phyloP scores from a whole-genome alignment of 2,329 filamentous ascomycete genomes.

The Calonectria pseudoturangicola region DNA sequence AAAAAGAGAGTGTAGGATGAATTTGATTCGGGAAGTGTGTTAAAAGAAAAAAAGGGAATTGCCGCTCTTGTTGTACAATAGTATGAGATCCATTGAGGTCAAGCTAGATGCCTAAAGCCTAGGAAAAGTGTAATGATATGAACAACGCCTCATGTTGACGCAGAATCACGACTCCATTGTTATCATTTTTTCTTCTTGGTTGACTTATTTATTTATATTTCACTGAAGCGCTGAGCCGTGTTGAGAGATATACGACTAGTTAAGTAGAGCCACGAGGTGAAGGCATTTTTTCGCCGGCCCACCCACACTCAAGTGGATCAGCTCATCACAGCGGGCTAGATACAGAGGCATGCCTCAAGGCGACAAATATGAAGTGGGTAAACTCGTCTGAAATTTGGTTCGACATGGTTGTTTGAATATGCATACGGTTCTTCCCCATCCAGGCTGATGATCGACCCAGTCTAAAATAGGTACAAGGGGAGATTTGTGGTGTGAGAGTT shows the following conservation, averaged over 20 bases:
- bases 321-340: background rate
- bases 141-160: slow-evolving; percentile 33
- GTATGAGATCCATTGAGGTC: slow-evolving; percentile 50
- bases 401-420: slow-evolving; percentile 19
- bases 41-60: slow-evolving; percentile 49
- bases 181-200: background rate
- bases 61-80: slow-evolving; percentile 57
- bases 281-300: background rate
- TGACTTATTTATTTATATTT: too few species aligned
- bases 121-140: slow-evolving; percentile 52
- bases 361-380: background rate
- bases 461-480: slow-evolving; percentile 20
- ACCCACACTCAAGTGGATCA: slow-evolving; percentile 13
- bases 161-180: slow-evolving; percentile 17
- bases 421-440: slow-evolving; percentile 21
- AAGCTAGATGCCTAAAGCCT: slow-evolving; percentile 45
- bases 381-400: slow-evolving; percentile 13
- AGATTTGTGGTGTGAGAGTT: slow-evolving; percentile 34
- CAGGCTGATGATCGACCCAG: slow-evolving; percentile 20
- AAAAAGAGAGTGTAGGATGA: slow-evolving; percentile 31
- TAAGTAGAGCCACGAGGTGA: too few species aligned
- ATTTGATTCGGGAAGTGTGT: slow-evolving; percentile 44
- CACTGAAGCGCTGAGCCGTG: too few species aligned
- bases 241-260: background rate
- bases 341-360: background rate